These are phyloP conservation scores for Monosporozyma siamensis DNA, from an alignment of 805 yeast genomes.

Conservation along the genomic window DNA sequence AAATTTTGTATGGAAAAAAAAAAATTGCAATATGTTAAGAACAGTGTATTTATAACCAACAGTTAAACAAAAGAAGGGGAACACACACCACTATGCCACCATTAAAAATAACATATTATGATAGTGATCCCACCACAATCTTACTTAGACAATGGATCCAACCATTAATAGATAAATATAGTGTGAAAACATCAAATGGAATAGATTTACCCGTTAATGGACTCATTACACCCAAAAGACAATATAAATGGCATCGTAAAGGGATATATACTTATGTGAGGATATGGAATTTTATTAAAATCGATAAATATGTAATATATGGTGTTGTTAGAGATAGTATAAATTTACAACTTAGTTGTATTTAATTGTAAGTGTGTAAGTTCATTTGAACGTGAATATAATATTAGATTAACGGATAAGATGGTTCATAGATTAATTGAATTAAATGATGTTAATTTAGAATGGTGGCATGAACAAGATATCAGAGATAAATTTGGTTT, in stretches of 20 bases:
- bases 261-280: not conserved
- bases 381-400: not conserved
- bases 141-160: not conserved
- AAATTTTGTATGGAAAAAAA: too few species aligned
- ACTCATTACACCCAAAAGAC: too few species aligned
- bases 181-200: not conserved
- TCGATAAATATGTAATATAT: not conserved
- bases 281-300: not conserved
- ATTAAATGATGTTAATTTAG: not conserved
- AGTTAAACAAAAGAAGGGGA: too few species aligned
- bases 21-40: too few species aligned
- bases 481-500: not conserved
- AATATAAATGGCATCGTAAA: too few species aligned
- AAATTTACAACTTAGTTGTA: not conserved
- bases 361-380: not conserved
- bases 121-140: not conserved
- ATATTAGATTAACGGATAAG: not conserved
- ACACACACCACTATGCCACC: not conserved
- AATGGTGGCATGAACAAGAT: not conserved
- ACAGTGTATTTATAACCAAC: too few species aligned
- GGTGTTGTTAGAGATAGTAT: not conserved
- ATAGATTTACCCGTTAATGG: too few species aligned
- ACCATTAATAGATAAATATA: not conserved
- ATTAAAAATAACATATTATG: not conserved
- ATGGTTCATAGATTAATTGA: not conserved